Conservation (phyloP, 257 asterid species). For the Ligustrum vulgare region DNA sequence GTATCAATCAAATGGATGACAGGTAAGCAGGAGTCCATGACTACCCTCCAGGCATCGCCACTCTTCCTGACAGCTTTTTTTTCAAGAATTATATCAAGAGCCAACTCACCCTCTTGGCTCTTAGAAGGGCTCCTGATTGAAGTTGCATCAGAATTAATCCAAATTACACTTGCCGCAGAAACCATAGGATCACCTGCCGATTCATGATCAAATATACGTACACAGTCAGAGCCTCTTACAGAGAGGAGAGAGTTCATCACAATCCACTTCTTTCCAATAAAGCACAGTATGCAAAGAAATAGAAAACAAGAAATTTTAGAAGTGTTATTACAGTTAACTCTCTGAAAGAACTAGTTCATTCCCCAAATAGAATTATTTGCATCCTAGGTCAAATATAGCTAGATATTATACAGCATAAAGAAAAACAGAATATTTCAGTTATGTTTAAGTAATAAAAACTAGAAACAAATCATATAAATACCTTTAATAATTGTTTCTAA, state of each 20-base stretch:
- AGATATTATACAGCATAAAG: neutral
- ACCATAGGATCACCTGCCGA: slow-evolving; percentile 89
- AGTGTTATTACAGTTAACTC: slow-evolving; percentile 10
- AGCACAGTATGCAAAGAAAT: neutral
- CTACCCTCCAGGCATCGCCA: slow-evolving; percentile 94
- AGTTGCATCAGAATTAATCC: slow-evolving; percentile 76
- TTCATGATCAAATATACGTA: slow-evolving; percentile 17
- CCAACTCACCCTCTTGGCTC: slow-evolving; percentile 75
- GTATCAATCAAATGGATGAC: slow-evolving; percentile 79
- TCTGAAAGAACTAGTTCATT: neutral
- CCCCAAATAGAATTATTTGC: neutral
- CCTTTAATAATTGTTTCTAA: slow-evolving; percentile 88
- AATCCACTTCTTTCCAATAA: slow-evolving; percentile 7
- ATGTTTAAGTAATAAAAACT: slow-evolving; percentile 7
- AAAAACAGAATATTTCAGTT: neutral
- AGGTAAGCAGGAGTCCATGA: slow-evolving; percentile 89
- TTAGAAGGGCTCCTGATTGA: slow-evolving; percentile 72
- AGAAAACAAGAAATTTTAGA: neutral
- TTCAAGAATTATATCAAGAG: slow-evolving; percentile 75
- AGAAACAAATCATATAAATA: slow-evolving; percentile 24
- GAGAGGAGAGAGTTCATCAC: slow-evolving; percentile 6
- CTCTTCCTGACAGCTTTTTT: slow-evolving; percentile 70
- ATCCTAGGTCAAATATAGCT: neutral
- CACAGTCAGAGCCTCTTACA: slow-evolving; percentile 12
- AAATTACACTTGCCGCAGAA: slow-evolving; percentile 58